Evolutionary conservation across 805 yeast species (phyloP).

Genomic region (Starmera pachycereana): DNA sequence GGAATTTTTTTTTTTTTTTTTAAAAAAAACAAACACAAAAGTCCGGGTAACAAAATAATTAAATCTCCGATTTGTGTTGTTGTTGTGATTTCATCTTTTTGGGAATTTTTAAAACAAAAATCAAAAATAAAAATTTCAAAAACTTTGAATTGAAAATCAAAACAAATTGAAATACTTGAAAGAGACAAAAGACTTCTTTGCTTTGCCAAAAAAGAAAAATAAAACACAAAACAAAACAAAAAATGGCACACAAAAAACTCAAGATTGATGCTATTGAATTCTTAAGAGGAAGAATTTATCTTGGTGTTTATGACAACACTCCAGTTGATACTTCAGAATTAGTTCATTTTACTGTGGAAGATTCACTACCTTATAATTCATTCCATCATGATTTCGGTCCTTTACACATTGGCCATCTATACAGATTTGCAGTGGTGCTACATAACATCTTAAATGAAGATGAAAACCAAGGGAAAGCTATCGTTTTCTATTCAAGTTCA

Average conservation of each 20-base stretch:
- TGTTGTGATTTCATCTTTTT: not conserved
- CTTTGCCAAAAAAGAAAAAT: too few relatives aligned
- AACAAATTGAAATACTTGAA: too few relatives aligned
- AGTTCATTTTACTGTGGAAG: conserved; percentile 88
- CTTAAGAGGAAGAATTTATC: conserved; percentile 48
- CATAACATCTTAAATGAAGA: conserved; percentile 88
- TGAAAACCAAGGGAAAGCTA: conserved; percentile 75
- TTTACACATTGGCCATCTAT: conserved; percentile 82
- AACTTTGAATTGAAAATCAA: not conserved
- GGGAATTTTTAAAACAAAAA: not conserved
- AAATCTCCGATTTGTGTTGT: too few relatives aligned
- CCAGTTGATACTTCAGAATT: conserved; percentile 70
- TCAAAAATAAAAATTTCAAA: not conserved
- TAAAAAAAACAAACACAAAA: too few relatives aligned
- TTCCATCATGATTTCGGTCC: conserved; percentile 98
- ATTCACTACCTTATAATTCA: conserved; percentile 84
- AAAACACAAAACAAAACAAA: too few relatives aligned
- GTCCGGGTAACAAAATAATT: too few relatives aligned
- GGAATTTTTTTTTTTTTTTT: too few relatives aligned
- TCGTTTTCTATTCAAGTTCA: conserved; percentile 80
- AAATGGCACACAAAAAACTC: not conserved
- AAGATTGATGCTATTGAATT: conserved; percentile 1
- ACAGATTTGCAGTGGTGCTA: conserved; percentile 88
- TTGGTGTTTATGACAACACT: conserved; percentile 76
- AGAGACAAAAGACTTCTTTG: not conserved